phyloP scores from a whole-genome alignment of 257 asterid species.

The Rubia yunnanensis region DNA sequence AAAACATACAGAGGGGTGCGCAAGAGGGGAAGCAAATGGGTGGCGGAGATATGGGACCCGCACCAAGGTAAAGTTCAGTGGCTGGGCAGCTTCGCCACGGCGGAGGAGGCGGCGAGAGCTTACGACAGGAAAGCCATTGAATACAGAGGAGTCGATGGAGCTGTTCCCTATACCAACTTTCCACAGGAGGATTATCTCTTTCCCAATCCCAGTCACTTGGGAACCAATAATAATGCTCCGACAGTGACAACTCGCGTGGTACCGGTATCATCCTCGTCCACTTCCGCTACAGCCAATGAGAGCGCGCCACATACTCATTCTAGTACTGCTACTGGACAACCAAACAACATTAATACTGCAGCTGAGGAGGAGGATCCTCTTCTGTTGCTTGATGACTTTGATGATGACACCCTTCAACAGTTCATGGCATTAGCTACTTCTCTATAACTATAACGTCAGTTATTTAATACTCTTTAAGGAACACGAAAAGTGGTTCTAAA shows the following conservation, averaged over 20 bases:
- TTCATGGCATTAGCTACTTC: neutral
- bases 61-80: neutral
- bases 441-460: no score
- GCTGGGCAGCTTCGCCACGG: constrained; percentile 18
- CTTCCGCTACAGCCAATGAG: neutral
- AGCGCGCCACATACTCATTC: neutral
- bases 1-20: neutral
- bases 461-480: no score
- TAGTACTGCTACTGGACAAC: neutral
- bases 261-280: neutral
- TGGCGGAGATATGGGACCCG: constrained; percentile 19
- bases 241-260: neutral
- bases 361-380: neutral
- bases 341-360: neutral
- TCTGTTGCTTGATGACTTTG: no score
- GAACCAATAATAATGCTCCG: neutral
- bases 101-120: constrained; percentile 24
- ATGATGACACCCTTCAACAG: neutral
- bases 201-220: neutral
- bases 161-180: constrained; percentile 10
- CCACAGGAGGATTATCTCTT: constrained; percentile 17
- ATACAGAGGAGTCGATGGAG: constrained; percentile 16
- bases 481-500: no score
- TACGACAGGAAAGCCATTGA: constrained; percentile 19
- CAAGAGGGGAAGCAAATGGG: constrained; percentile 20